A percentile compares a stretch with the other conserved stretches of the same genome.
These are phyloP conservation scores for Plasmodium ovale DNA, from an alignment of 169 alveolate species.

Conservation along the genomic window DNA sequence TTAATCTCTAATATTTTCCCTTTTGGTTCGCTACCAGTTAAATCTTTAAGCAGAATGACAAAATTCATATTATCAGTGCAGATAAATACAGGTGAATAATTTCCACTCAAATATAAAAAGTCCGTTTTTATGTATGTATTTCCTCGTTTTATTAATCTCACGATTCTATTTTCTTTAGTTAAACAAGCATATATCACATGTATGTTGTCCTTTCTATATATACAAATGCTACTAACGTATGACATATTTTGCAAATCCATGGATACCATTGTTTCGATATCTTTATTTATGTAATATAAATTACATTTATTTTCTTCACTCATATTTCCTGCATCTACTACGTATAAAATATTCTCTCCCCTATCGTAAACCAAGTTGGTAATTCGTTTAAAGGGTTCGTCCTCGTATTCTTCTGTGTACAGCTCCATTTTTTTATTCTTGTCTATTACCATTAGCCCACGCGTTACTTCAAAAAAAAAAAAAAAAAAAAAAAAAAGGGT, in stretches of 20 bases:
- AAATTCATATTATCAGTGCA: constrained; percentile 58
- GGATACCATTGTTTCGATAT: constrained; percentile 60
- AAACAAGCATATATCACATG: constrained; percentile 45
- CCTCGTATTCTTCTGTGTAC: constrained; percentile 64
- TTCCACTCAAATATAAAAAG: constrained; percentile 47
- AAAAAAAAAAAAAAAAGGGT: not conserved
- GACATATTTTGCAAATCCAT: constrained; percentile 22
- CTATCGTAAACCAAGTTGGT: constrained; percentile 39
- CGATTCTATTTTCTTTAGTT: constrained; percentile 68
- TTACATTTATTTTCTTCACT: constrained; percentile 65
- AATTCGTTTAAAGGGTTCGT: constrained; percentile 22
- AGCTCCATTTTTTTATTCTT: constrained; percentile 51
- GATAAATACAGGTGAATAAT: constrained; percentile 65
- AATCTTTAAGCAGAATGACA: constrained; percentile 68
- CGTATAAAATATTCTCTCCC: constrained; percentile 29
- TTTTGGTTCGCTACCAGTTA: constrained; percentile 47
- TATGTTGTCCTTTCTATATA: constrained; percentile 38
- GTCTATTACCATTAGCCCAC: constrained; percentile 57
- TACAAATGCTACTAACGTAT: constrained; percentile 56
- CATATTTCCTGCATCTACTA: constrained; percentile 71
- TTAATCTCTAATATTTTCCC: constrained; percentile 64
- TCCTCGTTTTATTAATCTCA: constrained; percentile 62
- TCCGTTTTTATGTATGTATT: constrained; percentile 40
- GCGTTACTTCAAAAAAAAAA: constrained; percentile 27
- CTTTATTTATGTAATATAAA: constrained; percentile 69